phyloP scores from a whole-genome alignment of 495 filamentous ascomycete species.

The Hyaloscypha bicolor region DNA sequence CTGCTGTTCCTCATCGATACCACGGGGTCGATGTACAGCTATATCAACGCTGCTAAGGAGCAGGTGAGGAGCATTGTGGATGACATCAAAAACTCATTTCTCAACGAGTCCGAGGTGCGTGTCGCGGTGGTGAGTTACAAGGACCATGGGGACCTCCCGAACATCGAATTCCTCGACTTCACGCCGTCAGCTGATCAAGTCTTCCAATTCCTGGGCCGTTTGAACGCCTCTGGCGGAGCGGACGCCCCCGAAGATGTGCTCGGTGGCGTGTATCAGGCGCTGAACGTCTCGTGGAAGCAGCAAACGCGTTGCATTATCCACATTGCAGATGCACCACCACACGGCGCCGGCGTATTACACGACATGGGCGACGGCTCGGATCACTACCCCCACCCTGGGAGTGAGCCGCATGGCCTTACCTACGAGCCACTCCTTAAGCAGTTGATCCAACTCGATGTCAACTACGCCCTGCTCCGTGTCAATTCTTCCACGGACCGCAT shows the following conservation, averaged over 20 bases:
- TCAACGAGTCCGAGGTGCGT: slow-evolving; percentile 44
- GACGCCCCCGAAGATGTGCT: slow-evolving; percentile 41
- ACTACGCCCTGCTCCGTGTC: slow-evolving; percentile 42
- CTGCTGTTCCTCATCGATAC: slow-evolving; percentile 45
- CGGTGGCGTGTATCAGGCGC: slow-evolving; percentile 34
- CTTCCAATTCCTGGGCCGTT: slow-evolving; percentile 27
- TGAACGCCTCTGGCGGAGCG: slow-evolving; percentile 35
- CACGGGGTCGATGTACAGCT: slow-evolving; percentile 38
- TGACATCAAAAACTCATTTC: slow-evolving; percentile 37
- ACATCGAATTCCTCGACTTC: slow-evolving; percentile 42
- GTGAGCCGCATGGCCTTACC: slow-evolving; percentile 40
- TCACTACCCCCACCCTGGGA: slow-evolving; percentile 35
- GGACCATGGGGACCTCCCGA: slow-evolving; percentile 36
- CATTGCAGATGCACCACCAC: slow-evolving; percentile 41
- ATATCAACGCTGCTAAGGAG: slow-evolving; percentile 39
- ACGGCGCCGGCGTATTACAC: slow-evolving; percentile 37
- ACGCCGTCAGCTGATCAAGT: slow-evolving; percentile 33
- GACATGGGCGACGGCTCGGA: neutral
- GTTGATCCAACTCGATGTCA: slow-evolving; percentile 37
- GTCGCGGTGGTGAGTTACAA: slow-evolving; percentile 45
- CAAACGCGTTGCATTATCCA: slow-evolving; percentile 44
- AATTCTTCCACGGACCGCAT: slow-evolving; percentile 38
- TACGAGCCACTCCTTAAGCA: slow-evolving; percentile 33
- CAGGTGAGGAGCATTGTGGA: slow-evolving; percentile 39
- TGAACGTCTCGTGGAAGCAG: slow-evolving; percentile 36